Evolutionary conservation across 768 basidiomycete species (phyloP).

Genomic region (Tricholoma hemisulphureum): DNA sequence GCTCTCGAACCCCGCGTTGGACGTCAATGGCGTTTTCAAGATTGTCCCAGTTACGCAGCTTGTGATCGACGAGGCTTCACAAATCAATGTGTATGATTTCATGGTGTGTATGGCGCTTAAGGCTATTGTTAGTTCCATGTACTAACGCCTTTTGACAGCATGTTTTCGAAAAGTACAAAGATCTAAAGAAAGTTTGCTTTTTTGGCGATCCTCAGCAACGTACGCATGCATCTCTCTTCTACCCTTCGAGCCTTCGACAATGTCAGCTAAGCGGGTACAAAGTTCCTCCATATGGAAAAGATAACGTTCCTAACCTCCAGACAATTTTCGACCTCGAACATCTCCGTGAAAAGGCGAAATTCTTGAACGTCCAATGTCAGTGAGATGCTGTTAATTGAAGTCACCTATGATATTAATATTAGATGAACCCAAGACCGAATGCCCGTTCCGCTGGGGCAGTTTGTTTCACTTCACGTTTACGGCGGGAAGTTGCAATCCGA

Average conservation of each 20-base stretch:
- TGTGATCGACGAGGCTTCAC: conserved; percentile 58
- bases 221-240: conserved; percentile 25
- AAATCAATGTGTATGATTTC: conserved; percentile 48
- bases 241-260: not conserved
- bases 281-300: conserved; percentile 55
- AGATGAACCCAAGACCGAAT: conserved; percentile 43
- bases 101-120: conserved; percentile 31
- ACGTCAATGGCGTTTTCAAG: conserved; percentile 30
- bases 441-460: conserved; percentile 46
- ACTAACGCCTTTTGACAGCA: conserved; percentile 28
- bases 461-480: conserved; percentile 49
- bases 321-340: conserved; percentile 50
- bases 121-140: not conserved
- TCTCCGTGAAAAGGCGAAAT: conserved; percentile 28
- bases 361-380: conserved; percentile 51
- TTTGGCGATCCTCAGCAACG: conserved; percentile 57
- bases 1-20: conserved; percentile 46
- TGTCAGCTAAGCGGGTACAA: not conserved
- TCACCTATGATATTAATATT: not conserved
- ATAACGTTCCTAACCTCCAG: conserved; percentile 34
- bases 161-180: conserved; percentile 40
- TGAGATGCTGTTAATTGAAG: not conserved
- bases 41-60: conserved; percentile 43
- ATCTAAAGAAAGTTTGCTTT: conserved; percentile 45
- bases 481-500: conserved; percentile 34